Percentiles rank a stretch among this genome's conserved stretches.
These are phyloP conservation scores for Saprolegnia diclina DNA, from an alignment of 352 stramenopile species.

Conservation along the genomic window DNA sequence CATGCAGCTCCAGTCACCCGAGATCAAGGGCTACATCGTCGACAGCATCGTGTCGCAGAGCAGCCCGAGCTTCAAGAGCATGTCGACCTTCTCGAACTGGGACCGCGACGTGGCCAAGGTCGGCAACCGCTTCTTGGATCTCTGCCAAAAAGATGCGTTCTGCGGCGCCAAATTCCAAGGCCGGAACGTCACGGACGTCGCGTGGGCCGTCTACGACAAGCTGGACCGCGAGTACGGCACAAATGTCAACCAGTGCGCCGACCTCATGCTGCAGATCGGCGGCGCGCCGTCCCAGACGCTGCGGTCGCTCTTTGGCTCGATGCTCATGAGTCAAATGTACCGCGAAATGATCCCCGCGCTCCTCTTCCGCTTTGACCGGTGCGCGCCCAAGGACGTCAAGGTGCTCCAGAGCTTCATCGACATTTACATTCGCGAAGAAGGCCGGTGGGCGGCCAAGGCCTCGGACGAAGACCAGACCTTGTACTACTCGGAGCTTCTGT, in stretches of 20 bases:
- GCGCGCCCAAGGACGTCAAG: conserved; percentile 37
- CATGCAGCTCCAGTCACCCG: conserved; percentile 45
- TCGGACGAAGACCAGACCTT: conserved; percentile 1
- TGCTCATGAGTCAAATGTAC: conserved; percentile 42
- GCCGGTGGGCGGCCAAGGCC: conserved; percentile 5
- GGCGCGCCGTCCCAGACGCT: conserved; percentile 38
- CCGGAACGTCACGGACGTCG: conserved; percentile 10
- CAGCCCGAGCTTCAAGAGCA: conserved; percentile 5
- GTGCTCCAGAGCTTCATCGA: conserved; percentile 41
- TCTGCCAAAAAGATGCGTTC: conserved; percentile 40
- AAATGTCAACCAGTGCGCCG: conserved; percentile 34
- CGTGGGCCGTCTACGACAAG: conserved; percentile 19
- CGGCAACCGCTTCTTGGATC: conserved; percentile 38
- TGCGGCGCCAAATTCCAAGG: conserved; percentile 33
- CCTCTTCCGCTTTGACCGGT: conserved; percentile 52
- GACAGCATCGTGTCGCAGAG: conserved; percentile 41
- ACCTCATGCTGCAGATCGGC: conserved; percentile 41
- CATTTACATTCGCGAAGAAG: conserved; percentile 24
- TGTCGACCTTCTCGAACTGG: conserved; percentile 32
- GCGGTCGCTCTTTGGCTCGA: conserved; percentile 41
- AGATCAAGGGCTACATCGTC: conserved; percentile 54
- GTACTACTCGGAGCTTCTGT: conserved; percentile 40
- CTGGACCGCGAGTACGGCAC: conserved; percentile 29
- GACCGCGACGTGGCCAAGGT: conserved; percentile 35
- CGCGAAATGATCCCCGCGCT: conserved; percentile 64